Evolutionary conservation across 2,329 filamentous ascomycete species (phyloP), one percentile per base, ranked within the genome.

Genomic region (Trichophyton verrucosum): DNA sequence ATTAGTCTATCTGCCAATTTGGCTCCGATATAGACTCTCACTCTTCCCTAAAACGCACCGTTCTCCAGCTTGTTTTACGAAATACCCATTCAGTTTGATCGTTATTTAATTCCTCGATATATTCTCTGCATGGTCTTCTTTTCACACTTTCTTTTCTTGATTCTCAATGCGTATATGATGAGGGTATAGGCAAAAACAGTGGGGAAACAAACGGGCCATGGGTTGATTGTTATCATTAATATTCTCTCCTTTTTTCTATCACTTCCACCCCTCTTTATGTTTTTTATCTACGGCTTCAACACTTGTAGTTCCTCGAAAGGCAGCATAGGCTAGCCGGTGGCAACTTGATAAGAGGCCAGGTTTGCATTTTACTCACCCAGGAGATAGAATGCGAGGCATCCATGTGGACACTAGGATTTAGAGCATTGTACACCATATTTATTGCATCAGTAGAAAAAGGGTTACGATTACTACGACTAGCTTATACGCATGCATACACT

Each of bases 81-180:
- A 60, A 60, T 60, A 60, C 58, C 57, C 57, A 59, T 59, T 49
- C 40, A 51, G 57, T 36, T 49, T 30, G 27, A 30, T 30, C 36
- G 33, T 17, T 57, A 57, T 57, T 57, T 42, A 33, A 42, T 42
- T 44, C 33, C 27, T 33, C 30, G 51, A 55, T n/a, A 55, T 33
- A 33, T 36, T 55, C 27, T 55, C 51, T 22, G 46, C 46, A 33
- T 22, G 22, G 51, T n/a, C 13, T 36, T 27, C 3, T 36, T 36
- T 36, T n/a, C 3, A 9, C 33, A 8, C n/a, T 7, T 55, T 55
- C 33, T 13, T 55, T 13, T 51, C 11, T 55, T 55, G 27, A 17
- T 55, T 55, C 30, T 55, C 51, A 15, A 55, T 36, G 51, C 51
- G 51, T 55, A 55, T 36, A 55, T 55, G 51, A 55, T 33, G 27